phyloP scores from a whole-genome alignment of 345 rosid genomes.

The Toxicodendron radicans region DNA sequence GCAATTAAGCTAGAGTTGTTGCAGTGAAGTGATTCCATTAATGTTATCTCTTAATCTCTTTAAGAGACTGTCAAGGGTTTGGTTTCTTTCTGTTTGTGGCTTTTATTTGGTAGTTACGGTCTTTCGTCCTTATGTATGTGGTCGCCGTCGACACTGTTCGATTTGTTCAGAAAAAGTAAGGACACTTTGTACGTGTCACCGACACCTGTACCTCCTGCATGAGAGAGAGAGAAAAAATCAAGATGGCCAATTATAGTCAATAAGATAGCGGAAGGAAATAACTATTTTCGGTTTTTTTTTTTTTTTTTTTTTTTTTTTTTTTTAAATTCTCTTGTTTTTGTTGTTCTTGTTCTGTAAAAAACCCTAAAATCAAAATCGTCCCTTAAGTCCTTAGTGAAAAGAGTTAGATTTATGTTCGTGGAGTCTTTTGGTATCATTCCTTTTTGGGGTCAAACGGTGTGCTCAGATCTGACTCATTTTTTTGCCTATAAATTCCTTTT shows the following conservation, averaged over 20 bases:
- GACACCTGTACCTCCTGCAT: slow-evolving; percentile 57
- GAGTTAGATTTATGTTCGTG: slow-evolving; percentile 18
- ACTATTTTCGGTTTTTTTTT: background rate
- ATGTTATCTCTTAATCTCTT: too few relatives aligned
- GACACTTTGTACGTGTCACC: slow-evolving; percentile 34
- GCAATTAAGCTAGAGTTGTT: too few relatives aligned
- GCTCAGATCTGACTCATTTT: slow-evolving; percentile 57
- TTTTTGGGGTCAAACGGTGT: slow-evolving; percentile 29
- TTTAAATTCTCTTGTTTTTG: background rate
- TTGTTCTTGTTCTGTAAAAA: slow-evolving; percentile 8
- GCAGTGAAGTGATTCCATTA: background rate
- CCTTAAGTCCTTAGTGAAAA: slow-evolving; percentile 6
- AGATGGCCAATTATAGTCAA: background rate
- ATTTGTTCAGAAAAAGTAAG: slow-evolving; percentile 25
- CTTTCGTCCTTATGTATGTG: background rate
- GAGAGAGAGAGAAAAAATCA: slow-evolving; percentile 33
- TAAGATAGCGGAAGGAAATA: slow-evolving; percentile 2
- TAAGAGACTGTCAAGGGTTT: too few relatives aligned
- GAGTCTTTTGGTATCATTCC: slow-evolving; percentile 33
- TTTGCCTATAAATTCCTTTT: slow-evolving; percentile 8
- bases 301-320: background rate
- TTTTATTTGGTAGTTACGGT: background rate
- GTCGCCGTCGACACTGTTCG: slow-evolving; percentile 25
- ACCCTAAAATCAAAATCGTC: slow-evolving; percentile 31
- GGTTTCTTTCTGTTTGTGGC: background rate